Evolutionary conservation across 192 early-diverging fungal species (phyloP), one percentile per base, ranked within the genome.

Genomic region (Phlyctochytrium bullatum): DNA sequence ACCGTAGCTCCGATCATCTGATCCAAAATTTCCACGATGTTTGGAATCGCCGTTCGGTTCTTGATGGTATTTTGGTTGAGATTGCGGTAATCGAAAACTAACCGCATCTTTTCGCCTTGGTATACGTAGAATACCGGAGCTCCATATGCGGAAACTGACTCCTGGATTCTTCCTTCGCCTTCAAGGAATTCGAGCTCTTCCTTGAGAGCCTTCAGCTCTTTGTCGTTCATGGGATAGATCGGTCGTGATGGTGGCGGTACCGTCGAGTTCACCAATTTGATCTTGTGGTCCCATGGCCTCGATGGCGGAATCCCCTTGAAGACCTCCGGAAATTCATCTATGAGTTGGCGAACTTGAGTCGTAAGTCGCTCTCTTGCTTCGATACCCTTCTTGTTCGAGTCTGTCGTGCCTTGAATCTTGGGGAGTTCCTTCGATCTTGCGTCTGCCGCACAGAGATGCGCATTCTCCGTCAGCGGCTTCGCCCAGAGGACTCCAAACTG

Each of bases 41-140:
- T 25, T 17, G 80, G 80, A 23, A n/a, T n/a, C 79, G 33, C 0
- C 77, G 77, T 25, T 10, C 52, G 17, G 53, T 83, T 69, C 17
- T 69, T 66, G 34, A 69, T 64, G 0, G 81, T 82, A 1, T 68
- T 28, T 0, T 51, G 23, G 62, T 86, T 83, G 0, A 83, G 60
- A 56, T 3, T 16, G 29, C 28, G 24, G 32, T 67, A 65, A 20
- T 66, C 61, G 28, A 67, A 67, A 16, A 67, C 66, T 23, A 67
- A 40, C 65, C 33, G 66, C 3, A 65, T 17, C 61, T 67, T 65
- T 25, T 65, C 61, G n/a, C 47, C 47, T 14, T 66, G 61, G 17
- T 67, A 66, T 6, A 67, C 61, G 32, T 17, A 67, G 61, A 67
- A 67, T 27, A 67, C 28, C 24, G 66, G 66, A 23, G 66, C 36